Evolutionary conservation across 78 protist genomes (phyloP).

Genomic region (Dictyostelium purpureum): DNA sequence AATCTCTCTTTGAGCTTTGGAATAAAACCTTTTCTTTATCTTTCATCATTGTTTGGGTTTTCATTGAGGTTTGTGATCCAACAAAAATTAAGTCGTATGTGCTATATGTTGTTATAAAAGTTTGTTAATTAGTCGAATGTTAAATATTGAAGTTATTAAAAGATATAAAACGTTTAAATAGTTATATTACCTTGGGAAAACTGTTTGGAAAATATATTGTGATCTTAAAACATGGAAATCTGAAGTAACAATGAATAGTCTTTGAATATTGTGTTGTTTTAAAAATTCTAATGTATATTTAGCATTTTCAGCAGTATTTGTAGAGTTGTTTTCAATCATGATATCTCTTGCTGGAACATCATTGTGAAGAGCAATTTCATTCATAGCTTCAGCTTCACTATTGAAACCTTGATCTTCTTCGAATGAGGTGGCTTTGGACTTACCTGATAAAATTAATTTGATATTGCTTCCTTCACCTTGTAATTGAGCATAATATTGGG

Average conservation of each 20-base stretch:
- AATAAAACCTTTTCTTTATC: background rate
- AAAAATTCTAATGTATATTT: background rate
- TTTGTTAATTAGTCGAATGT: background rate
- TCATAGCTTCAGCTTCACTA: slow-evolving; percentile 63
- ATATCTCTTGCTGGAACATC: background rate
- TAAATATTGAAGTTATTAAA: background rate
- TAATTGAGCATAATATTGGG: background rate
- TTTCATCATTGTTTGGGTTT: background rate
- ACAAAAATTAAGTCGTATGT: slow-evolving; percentile 3
- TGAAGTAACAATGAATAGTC: slow-evolving; percentile 14
- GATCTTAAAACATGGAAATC: slow-evolving; percentile 58
- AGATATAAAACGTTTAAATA: too few relatives aligned
- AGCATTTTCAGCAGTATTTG: slow-evolving; percentile 76
- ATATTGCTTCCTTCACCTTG: background rate
- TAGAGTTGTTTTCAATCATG: background rate
- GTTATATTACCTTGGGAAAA: slow-evolving; percentile 29
- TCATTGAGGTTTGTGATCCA: slow-evolving; percentile 9
- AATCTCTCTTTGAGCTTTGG: slow-evolving; percentile 27
- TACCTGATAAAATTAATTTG: slow-evolving; percentile 24
- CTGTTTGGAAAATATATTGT: slow-evolving; percentile 60
- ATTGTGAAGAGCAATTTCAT: background rate
- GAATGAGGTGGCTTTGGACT: background rate
- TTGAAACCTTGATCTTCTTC: slow-evolving; percentile 5
- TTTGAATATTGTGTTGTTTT: background rate
- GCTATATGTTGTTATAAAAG: background rate